Evolutionary conservation across 192 early-diverging fungal species (phyloP).

Genomic region (Phlyctochytrium arcticum): DNA sequence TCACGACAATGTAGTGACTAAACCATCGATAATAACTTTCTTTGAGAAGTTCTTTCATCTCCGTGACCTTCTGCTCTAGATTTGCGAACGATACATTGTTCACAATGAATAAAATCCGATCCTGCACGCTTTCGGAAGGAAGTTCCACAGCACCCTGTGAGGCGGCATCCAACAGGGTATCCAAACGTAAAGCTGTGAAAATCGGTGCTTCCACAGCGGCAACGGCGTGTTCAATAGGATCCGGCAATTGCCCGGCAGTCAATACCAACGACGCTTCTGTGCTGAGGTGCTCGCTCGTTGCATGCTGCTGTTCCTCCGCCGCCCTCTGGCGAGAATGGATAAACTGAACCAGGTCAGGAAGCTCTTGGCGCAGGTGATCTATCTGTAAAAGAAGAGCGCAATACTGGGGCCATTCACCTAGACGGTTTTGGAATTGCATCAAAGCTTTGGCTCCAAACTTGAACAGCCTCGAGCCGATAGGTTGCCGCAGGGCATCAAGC

Average conservation of each 20-base stretch:
- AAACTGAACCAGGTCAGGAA: slow-evolving; percentile 67
- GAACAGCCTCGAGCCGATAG: slow-evolving; percentile 77
- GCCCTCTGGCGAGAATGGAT: slow-evolving; percentile 49
- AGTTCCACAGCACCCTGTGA: slow-evolving; percentile 43
- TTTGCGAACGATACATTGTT: slow-evolving; percentile 93
- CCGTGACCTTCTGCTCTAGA: slow-evolving; percentile 67
- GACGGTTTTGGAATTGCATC: slow-evolving; percentile 73
- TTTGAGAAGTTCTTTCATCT: slow-evolving; percentile 72
- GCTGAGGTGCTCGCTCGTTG: slow-evolving; percentile 4
- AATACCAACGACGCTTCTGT: slow-evolving; percentile 18
- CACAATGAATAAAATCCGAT: slow-evolving; percentile 95
- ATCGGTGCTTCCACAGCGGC: slow-evolving; percentile 39
- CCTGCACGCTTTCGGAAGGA: slow-evolving; percentile 63
- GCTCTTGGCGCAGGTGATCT: slow-evolving; percentile 68
- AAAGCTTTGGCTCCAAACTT: slow-evolving; percentile 87
- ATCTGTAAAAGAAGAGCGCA: slow-evolving; percentile 81
- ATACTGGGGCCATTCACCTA: slow-evolving; percentile 89
- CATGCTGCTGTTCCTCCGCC: slow-evolving; percentile 1
- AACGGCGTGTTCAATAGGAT: slow-evolving; percentile 2
- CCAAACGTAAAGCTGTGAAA: slow-evolving; percentile 62
- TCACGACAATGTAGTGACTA: slow-evolving; percentile 90
- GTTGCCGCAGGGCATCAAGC: slow-evolving; percentile 77
- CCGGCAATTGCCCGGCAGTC: background rate
- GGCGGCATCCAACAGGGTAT: slow-evolving; percentile 41
- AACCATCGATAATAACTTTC: slow-evolving; percentile 82